Evolutionary conservation across 306 rosid genomes (phyloP).

Genomic region (Trichosanthes cucumerina): DNA sequence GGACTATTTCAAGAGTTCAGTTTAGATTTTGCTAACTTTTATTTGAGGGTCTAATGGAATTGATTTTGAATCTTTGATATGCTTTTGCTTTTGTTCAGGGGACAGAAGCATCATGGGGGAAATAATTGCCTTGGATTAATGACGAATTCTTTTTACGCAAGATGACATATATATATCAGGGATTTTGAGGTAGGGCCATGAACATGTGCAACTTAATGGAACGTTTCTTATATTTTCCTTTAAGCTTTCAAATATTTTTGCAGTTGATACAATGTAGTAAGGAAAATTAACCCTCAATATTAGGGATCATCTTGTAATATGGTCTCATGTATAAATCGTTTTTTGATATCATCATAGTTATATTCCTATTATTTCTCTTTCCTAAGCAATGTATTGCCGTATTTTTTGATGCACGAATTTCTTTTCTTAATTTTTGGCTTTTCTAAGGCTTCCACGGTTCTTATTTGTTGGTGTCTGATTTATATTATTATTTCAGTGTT

Average conservation of each 20-base stretch:
- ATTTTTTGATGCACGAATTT: background rate
- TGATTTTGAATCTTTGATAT: background rate
- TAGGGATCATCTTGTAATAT: background rate
- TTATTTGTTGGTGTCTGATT: no score
- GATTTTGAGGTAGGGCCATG: conserved; percentile 1
- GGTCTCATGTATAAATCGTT: background rate
- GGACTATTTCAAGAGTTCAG: background rate
- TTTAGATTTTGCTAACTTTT: background rate
- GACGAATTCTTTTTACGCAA: background rate
- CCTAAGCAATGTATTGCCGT: background rate
- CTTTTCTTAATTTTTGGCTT: background rate
- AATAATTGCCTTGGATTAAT: background rate
- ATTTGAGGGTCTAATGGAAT: background rate
- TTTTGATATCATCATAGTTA: background rate
- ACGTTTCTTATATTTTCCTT: background rate
- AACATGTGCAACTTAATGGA: background rate
- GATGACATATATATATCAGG: background rate
- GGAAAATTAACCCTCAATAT: background rate
- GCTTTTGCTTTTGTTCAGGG: background rate
- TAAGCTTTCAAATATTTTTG: background rate
- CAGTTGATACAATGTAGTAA: background rate
- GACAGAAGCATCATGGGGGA: background rate
- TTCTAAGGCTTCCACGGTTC: background rate
- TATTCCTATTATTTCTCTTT: background rate
- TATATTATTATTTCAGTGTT: background rate